A percentile compares a stretch with the other conserved stretches of the same genome.
Conservation (phyloP, 305 asterid species). For the Rubia balearica region DNA sequence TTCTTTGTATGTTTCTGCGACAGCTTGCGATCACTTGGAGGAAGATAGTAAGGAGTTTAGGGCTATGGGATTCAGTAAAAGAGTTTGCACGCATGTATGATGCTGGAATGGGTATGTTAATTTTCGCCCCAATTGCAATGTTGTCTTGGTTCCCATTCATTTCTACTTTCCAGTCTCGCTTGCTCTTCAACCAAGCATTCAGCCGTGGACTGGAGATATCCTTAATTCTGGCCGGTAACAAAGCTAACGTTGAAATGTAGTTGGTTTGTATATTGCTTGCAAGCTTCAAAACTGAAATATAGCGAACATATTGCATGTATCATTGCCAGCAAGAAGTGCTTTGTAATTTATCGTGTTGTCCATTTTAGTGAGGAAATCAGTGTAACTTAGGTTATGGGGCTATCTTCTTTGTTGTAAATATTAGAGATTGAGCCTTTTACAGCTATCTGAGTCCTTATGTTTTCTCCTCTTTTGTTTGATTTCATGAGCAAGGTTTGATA, state of each 20-base stretch:
- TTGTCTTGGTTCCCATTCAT: constrained; percentile 96
- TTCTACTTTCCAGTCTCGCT: constrained; percentile 96
- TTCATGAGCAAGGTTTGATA: background rate
- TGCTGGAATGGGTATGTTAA: constrained; percentile 95
- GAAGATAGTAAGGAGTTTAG: constrained; percentile 58
- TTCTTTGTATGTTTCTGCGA: background rate
- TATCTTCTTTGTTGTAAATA: constrained; percentile 5
- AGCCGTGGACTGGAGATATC: constrained; percentile 99
- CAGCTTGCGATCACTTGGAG: constrained; percentile 91
- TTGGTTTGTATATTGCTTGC: background rate
- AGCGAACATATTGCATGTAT: background rate
- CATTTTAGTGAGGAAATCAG: background rate
- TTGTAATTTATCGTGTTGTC: background rate
- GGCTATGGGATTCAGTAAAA: constrained; percentile 94
- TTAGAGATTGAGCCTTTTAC: background rate
- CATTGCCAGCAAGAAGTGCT: background rate
- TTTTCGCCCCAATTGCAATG: constrained; percentile 81
- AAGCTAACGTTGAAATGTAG: constrained; percentile 66
- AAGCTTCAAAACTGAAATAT: background rate
- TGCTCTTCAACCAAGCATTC: constrained; percentile 97
- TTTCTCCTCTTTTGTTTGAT: background rate
- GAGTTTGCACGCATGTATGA: constrained; percentile 97
- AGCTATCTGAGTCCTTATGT: background rate
- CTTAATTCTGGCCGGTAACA: constrained; percentile 96
- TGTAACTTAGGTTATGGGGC: background rate